A percentile compares a stretch with the other conserved stretches of the same genome.
Evolutionary conservation across 2,329 filamentous ascomycete species (phyloP).

Genomic region (Stachybotrys chlorohalonatus): DNA sequence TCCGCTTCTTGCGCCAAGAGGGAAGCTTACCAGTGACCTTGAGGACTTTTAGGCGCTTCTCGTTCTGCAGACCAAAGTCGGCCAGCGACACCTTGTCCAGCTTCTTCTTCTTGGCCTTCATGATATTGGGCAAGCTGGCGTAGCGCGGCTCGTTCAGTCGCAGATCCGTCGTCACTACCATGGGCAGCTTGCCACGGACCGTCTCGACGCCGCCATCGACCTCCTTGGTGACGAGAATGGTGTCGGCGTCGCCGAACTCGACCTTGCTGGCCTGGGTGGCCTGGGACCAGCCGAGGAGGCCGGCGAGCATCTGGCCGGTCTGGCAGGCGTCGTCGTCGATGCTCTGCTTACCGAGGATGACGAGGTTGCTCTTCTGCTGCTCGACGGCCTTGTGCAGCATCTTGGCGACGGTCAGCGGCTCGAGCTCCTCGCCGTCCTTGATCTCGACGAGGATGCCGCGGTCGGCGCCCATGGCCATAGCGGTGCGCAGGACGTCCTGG

Average conservation of each 20-base stretch:
- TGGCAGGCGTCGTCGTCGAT: constrained; percentile 95
- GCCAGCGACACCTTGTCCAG: constrained; percentile 81
- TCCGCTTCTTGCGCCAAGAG: background rate
- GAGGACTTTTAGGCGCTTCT: constrained; percentile 74
- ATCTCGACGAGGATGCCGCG: constrained; percentile 80
- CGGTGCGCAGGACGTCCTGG: constrained; percentile 81
- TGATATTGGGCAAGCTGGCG: constrained; percentile 93
- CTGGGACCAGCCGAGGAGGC: constrained; percentile 84
- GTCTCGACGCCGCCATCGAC: constrained; percentile 95
- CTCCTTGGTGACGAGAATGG: constrained; percentile 74
- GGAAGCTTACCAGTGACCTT: constrained; percentile 67
- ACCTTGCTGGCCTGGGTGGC: constrained; percentile 89
- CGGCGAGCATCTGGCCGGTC: constrained; percentile 97
- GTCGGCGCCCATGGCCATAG: constrained; percentile 98
- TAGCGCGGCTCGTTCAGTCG: constrained; percentile 92
- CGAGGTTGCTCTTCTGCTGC: constrained; percentile 80
- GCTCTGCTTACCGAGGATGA: constrained; percentile 93
- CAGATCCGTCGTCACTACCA: constrained; percentile 93
- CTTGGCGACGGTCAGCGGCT: constrained; percentile 90
- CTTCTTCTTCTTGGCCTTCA: constrained; percentile 99
- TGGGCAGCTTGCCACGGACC: constrained; percentile 71
- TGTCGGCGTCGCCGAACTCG: constrained; percentile 60
- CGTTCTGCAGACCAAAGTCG: constrained; percentile 71
- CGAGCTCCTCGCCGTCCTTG: constrained; percentile 65
- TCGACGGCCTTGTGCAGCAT: constrained; percentile 71